Evolutionary conservation across 2,329 filamentous ascomycete species (phyloP), one percentile per base, ranked within the genome.

Genomic region (Thelonectria olida): DNA sequence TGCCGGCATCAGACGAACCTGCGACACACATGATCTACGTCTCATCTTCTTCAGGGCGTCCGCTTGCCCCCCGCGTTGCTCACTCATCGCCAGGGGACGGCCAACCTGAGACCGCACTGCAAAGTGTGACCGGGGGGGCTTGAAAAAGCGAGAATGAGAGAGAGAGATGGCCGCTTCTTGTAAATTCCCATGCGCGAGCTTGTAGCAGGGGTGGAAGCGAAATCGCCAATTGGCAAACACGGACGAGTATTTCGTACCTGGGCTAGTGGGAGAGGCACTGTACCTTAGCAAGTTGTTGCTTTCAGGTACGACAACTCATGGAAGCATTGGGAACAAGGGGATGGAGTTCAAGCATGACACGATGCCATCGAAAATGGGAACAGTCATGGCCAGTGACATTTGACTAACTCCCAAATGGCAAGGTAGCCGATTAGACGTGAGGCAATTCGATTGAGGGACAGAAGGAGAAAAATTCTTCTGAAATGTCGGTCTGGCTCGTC

Each of bases 401-500:
- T n/a, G n/a, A n/a, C n/a, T n/a, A n/a, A n/a, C n/a, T n/a, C n/a
- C n/a, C n/a, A n/a, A n/a, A 41, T 13, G 44, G 53, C 23, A 41
- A 38, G 53, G 44, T 38, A 55, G 28, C 31, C 38, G 23, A 4
- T n/a, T n/a, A n/a, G 36, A 7, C 8, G 10, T 22, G 45, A 34
- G n/a, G 22, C 19, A 27, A 20, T 9, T n/a, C 17, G 15, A 7
- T 20, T 41, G 27, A 42, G 31, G 15, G 17, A 44, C 19, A 48
- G 12, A 31, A 42, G n/a, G 45, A 39, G 31, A 31, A 57, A 57
- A 51, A 45, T n/a, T 13, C 12, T 49, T 9, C 44, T 38, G 22
- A 67, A 68, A 68, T 67, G 68, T 70, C 68, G 68, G 68, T 69
- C 68, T 70, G 59, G 58, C 55, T 52, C 59, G 19, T n/a, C 41